Evolutionary conservation across 2,329 filamentous ascomycete species (phyloP).

Genomic region (Metarhizium robertsii): DNA sequence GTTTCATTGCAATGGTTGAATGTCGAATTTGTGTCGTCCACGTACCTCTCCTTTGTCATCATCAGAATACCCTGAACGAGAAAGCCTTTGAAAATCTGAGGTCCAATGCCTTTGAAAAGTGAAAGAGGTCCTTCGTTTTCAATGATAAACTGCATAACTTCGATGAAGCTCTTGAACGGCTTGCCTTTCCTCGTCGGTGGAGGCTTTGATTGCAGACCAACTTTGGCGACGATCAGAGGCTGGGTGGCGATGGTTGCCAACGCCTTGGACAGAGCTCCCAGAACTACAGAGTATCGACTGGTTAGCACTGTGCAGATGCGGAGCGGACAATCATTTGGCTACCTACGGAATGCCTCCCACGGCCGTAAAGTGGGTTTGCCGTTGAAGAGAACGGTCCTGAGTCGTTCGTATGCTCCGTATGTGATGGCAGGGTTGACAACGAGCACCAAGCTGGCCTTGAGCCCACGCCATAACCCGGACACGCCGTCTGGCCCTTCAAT

Average conservation of each 20-base stretch:
- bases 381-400: slow-evolving; percentile 70
- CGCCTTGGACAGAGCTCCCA: slow-evolving; percentile 88
- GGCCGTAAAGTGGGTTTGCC: slow-evolving; percentile 67
- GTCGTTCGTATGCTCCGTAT: slow-evolving; percentile 89
- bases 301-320: neutral
- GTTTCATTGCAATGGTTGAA: neutral
- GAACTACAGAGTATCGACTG: slow-evolving; percentile 43
- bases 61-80: slow-evolving; percentile 92
- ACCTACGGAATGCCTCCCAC: slow-evolving; percentile 85
- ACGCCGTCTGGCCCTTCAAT: slow-evolving; percentile 84
- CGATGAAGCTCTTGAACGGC: slow-evolving; percentile 84
- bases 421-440: slow-evolving; percentile 97
- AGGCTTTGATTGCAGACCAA: slow-evolving; percentile 88
- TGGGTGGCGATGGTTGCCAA: slow-evolving; percentile 88
- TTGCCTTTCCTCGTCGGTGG: slow-evolving; percentile 77
- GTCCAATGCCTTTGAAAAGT: slow-evolving; percentile 95
- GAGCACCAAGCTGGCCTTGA: slow-evolving; percentile 91
- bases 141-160: slow-evolving; percentile 92
- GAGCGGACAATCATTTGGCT: neutral
- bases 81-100: slow-evolving; percentile 86
- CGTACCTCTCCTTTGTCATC: slow-evolving; percentile 96
- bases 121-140: slow-evolving; percentile 73
- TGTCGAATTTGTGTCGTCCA: neutral
- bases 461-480: slow-evolving; percentile 81
- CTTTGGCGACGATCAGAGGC: slow-evolving; percentile 94